phyloP scores from a whole-genome alignment of 257 asterid species.

The Nicotiana sylvestris region DNA sequence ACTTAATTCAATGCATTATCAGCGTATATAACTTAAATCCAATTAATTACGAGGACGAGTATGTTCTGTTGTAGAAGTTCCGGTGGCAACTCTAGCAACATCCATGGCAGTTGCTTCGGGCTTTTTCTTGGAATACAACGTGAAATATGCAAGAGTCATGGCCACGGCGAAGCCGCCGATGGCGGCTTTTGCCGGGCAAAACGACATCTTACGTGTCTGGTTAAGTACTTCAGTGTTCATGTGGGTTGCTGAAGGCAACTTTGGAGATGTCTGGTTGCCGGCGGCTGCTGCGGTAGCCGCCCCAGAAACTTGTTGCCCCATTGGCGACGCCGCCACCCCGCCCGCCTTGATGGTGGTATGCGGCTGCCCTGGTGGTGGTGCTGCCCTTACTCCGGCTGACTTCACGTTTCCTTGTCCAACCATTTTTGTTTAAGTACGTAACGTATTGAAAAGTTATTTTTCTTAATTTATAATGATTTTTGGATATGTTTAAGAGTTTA shows the following conservation, averaged over 20 bases:
- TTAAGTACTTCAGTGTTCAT: slow-evolving; percentile 62
- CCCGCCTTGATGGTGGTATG: slow-evolving; percentile 26
- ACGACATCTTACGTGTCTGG: slow-evolving; percentile 47
- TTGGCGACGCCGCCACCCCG: neutral
- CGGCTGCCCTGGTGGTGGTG: slow-evolving; percentile 51
- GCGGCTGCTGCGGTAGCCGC: slow-evolving; percentile 27
- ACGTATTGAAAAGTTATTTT: neutral
- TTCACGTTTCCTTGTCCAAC: slow-evolving; percentile 51
- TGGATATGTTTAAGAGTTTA: neutral
- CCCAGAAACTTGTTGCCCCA: slow-evolving; percentile 11
- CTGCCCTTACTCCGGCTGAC: slow-evolving; percentile 25
- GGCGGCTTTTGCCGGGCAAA: slow-evolving; percentile 44
- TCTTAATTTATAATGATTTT: neutral
- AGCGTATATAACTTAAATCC: neutral
- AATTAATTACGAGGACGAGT: slow-evolving; percentile 42
- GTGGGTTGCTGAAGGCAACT: slow-evolving; percentile 34
- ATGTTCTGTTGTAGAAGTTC: slow-evolving; percentile 38
- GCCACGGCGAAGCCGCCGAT: slow-evolving; percentile 47
- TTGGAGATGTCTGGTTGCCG: slow-evolving; percentile 44
- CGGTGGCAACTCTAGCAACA: slow-evolving; percentile 63
- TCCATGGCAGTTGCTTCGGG: slow-evolving; percentile 79
- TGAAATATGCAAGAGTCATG: slow-evolving; percentile 43
- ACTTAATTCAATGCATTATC: no score
- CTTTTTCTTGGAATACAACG: slow-evolving; percentile 58
- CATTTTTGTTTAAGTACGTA: slow-evolving; percentile 21